phyloP scores from a whole-genome alignment of 192 early-diverging fungal species.

The Mortierella antarctica region DNA sequence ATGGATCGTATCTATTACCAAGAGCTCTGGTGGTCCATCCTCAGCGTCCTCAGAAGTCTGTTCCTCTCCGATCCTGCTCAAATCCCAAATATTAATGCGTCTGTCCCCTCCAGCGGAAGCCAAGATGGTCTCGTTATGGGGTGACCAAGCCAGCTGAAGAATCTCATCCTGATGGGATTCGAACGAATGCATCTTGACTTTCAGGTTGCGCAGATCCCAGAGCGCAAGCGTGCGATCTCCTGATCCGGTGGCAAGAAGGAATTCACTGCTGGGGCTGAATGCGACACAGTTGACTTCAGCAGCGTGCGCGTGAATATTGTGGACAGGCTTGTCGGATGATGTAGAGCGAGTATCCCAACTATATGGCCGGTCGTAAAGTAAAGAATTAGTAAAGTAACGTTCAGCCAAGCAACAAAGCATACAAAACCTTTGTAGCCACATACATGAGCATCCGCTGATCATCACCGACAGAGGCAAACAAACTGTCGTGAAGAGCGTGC shows the following conservation, averaged over 20 bases:
- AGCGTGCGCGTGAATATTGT: slow-evolving; percentile 84
- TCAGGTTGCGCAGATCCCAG: slow-evolving; percentile 97
- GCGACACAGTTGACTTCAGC: slow-evolving; percentile 96
- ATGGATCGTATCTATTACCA: slow-evolving; percentile 59
- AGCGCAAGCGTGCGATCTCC: slow-evolving; percentile 93
- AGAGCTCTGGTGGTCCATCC: slow-evolving; percentile 95
- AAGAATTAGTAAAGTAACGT: background rate
- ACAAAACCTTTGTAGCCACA: background rate
- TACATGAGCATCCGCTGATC: slow-evolving; percentile 93
- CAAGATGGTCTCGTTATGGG: slow-evolving; percentile 90
- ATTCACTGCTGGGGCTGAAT: slow-evolving; percentile 93
- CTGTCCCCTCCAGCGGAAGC: slow-evolving; percentile 92
- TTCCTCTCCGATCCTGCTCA: slow-evolving; percentile 93
- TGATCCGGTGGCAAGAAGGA: slow-evolving; percentile 92
- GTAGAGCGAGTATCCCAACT: slow-evolving; percentile 95
- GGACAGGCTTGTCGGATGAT: slow-evolving; percentile 68
- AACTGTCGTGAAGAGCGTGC: slow-evolving; percentile 81
- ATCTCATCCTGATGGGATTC: slow-evolving; percentile 93
- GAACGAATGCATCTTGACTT: slow-evolving; percentile 84
- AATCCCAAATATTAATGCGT: slow-evolving; percentile 94
- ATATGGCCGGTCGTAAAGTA: background rate
- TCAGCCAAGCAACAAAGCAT: background rate
- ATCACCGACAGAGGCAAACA: slow-evolving; percentile 98
- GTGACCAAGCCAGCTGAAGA: slow-evolving; percentile 93
- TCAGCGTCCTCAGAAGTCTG: slow-evolving; percentile 96